Evolutionary conservation across 2,329 filamentous ascomycete species (phyloP).

Genomic region (Nigrograna mackinnonii): DNA sequence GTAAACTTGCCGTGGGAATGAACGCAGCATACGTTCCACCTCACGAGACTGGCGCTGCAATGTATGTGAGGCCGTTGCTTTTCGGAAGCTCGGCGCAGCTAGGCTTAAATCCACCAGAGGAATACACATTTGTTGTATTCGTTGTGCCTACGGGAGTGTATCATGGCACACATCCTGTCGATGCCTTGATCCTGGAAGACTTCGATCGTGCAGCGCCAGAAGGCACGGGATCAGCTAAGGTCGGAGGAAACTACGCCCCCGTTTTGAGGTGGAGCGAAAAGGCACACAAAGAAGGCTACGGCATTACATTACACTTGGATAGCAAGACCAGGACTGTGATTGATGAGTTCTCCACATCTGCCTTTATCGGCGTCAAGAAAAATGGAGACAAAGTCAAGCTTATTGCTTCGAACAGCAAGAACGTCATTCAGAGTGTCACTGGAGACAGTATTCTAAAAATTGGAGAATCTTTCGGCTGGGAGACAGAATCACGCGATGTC

Average conservation of each 20-base stretch:
- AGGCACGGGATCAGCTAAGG: conserved; percentile 88
- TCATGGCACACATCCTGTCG: conserved; percentile 87
- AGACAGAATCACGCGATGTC: conserved; percentile 74
- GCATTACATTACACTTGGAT: conserved; percentile 94
- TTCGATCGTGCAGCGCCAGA: conserved; percentile 94
- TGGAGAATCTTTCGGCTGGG: conserved; percentile 78
- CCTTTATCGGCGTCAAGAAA: conserved; percentile 80
- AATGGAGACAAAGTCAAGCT: conserved; percentile 68
- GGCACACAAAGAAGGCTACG: conserved; percentile 77
- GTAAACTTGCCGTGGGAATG: conserved; percentile 78
- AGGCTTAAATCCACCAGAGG: conserved; percentile 82
- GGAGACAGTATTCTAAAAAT: conserved; percentile 78
- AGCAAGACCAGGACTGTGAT: conserved; percentile 81
- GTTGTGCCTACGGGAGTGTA: conserved; percentile 93
- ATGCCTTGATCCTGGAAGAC: conserved; percentile 84
- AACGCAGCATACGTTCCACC: conserved; percentile 93
- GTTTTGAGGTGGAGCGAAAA: conserved; percentile 86
- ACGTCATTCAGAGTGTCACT: conserved; percentile 86
- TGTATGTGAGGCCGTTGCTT: conserved; percentile 89
- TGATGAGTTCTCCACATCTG: conserved; percentile 94
- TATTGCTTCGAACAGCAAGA: conserved; percentile 84
- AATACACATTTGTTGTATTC: conserved; percentile 89
- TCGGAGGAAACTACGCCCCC: conserved; percentile 95
- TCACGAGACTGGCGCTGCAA: conserved; percentile 82
- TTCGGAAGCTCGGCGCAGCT: conserved; percentile 89